Conservation (phyloP, 257 asterid genomes). For the Pogostemon cablin region DNA sequence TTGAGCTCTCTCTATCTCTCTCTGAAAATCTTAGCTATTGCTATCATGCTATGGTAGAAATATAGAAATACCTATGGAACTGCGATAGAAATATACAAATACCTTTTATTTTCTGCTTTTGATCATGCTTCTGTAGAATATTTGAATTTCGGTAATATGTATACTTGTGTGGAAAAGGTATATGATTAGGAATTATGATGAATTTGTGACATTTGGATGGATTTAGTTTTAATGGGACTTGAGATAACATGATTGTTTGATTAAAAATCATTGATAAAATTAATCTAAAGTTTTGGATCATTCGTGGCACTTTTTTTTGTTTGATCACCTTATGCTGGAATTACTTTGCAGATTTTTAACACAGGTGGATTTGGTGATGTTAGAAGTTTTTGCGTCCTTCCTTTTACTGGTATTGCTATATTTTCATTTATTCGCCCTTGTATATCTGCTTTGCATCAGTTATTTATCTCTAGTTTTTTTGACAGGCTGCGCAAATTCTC, state of each 20-base stretch:
- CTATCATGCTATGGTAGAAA: not conserved
- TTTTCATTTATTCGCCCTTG: not conserved
- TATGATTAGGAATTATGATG: not conserved
- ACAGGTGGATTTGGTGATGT: slow-evolving; percentile 46
- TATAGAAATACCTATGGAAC: not conserved
- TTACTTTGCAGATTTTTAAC: slow-evolving; percentile 48
- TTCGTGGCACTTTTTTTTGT: slow-evolving; percentile 9
- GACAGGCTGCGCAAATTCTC: slow-evolving; percentile 53
- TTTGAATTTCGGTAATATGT: not conserved
- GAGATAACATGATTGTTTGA: slow-evolving; percentile 17
- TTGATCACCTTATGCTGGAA: slow-evolving; percentile 19
- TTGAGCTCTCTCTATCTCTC: slow-evolving; percentile 7
- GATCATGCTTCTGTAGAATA: not conserved
- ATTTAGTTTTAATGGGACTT: not conserved
- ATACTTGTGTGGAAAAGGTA: not conserved
- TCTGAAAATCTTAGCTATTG: not conserved
- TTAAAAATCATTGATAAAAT: not conserved
- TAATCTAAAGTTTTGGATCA: slow-evolving; percentile 6
- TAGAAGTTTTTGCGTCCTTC: slow-evolving; percentile 49
- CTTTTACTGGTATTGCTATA: slow-evolving; percentile 49
- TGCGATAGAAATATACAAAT: not conserved
- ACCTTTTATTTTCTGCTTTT: slow-evolving; percentile 5
- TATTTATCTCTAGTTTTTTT: slow-evolving; percentile 27
- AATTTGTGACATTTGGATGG: not conserved
- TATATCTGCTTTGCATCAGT: not conserved